Base-by-base conservation (phyloP, 805 yeast species). In the Huiozyma naganishii region DNA sequence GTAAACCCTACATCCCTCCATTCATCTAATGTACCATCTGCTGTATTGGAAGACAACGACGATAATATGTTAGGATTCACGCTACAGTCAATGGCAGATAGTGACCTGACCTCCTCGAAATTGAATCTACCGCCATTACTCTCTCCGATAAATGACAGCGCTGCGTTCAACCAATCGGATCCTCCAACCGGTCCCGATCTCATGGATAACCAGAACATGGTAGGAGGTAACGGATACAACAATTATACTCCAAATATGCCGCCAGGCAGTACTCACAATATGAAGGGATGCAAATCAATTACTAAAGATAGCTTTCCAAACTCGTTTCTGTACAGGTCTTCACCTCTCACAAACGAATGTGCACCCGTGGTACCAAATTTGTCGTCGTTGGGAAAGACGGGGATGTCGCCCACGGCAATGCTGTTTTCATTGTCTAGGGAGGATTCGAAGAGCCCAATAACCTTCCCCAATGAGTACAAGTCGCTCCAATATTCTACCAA, bases 391-490 rank as follows among this genome's bases (percentile, higher is more conserved):
- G 7, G 36, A 27, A 11, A 23, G 4, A 7, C 57, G 36, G 56
- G 55, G 39, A 48, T 58, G 38, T 54, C 62, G 4, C 62, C 64
- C 4, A 54, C 54, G 34, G 55, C 55, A 30, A 61, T 58, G 5
- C 56, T 59, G 8, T 45, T 58, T 38, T 58, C 57, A 39, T 54
- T 59, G 10, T 59, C 64, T 6, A 52, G 64, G 38, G 64, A 58
- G 39, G 51, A 54, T 9, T 57, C 63, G 7, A 51, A 57, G 45
- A 55, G 60, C 39, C 63, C 63, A 10, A 50, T 56, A n/a, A 12
- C 35, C 8, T 23, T 10, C 30, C 12, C 32, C 13, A 40, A 40
- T 29, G 42, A 40, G 7, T 40, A 32, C 23, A 40, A 33, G 27
- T 28, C 42, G 23, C 37, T 33, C 4, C 27, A 32, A 27, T 36